Evolutionary conservation across 192 early-diverging fungal genomes (phyloP), one percentile per base, ranked within the genome.

Genomic region (Entrophospora sp.): DNA sequence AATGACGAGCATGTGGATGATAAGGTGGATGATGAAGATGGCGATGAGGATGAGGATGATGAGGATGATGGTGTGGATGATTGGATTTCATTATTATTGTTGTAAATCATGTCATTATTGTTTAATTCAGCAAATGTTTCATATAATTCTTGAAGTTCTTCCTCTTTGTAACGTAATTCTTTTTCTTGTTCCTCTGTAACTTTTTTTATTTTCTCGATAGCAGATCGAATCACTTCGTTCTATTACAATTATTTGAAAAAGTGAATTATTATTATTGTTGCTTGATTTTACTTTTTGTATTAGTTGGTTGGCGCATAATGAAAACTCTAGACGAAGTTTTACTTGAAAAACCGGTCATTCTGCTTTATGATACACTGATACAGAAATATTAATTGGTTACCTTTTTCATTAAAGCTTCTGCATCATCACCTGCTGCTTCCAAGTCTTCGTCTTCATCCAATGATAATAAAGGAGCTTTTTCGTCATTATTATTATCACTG

Each of bases 41-140:
- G n/a, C n/a, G n/a, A n/a, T n/a, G n/a, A n/a, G n/a, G n/a, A n/a
- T n/a, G n/a, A n/a, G n/a, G n/a, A n/a, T n/a, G n/a, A n/a, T n/a
- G n/a, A n/a, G n/a, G n/a, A n/a, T n/a, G n/a, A n/a, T n/a, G n/a
- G n/a, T n/a, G n/a, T n/a, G n/a, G n/a, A n/a, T n/a, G n/a, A n/a
- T n/a, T n/a, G n/a, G n/a, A n/a, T n/a, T n/a, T n/a, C n/a, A n/a
- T n/a, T n/a, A n/a, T n/a, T n/a, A n/a, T n/a, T n/a, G n/a, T 10
- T 34, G n/a, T 35, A 56, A 56, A 9, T 56, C 53, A n/a, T n/a
- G n/a, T n/a, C n/a, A n/a, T 56, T 56, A 30, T 31, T 52, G 14
- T 45, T 32, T 20, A 56, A 56, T 56, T 56, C 53, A 6, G 53
- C 53, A 56, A 56, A 35, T 14, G 53, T 56, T 56, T 56, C 53